A percentile compares a stretch with the other conserved stretches of the same genome.
phyloP scores from a whole-genome alignment of 805 yeast species.

The Pichia cephalocereana region DNA sequence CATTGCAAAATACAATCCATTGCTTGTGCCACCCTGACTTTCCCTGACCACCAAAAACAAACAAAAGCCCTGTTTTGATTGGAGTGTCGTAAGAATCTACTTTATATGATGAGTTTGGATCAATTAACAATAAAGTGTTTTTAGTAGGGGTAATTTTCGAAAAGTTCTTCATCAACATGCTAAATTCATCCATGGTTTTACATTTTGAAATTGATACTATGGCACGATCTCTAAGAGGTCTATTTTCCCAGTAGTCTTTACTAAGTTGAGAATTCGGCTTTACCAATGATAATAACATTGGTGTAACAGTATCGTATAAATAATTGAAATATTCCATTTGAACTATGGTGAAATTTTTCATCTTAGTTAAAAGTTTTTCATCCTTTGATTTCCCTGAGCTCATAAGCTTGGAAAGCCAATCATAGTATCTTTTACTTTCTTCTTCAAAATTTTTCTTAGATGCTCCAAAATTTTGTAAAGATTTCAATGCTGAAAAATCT shows the following conservation, averaged over 20 bases:
- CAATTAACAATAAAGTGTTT: slow-evolving; percentile 1
- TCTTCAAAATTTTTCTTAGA: slow-evolving; percentile 26
- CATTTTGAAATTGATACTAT: slow-evolving; percentile 14
- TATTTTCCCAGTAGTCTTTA: slow-evolving; percentile 7
- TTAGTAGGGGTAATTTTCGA: not conserved
- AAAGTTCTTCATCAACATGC: slow-evolving; percentile 33
- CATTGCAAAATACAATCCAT: slow-evolving; percentile 71
- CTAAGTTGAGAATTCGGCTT: not conserved
- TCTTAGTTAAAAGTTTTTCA: slow-evolving; percentile 24
- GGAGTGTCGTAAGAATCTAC: slow-evolving; percentile 1
- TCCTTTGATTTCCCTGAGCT: slow-evolving; percentile 27
- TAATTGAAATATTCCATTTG: slow-evolving; percentile 24
- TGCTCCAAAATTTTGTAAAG: slow-evolving; percentile 4
- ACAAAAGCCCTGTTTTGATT: slow-evolving; percentile 40
- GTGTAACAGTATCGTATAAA: slow-evolving; percentile 20
- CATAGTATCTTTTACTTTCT: slow-evolving; percentile 28
- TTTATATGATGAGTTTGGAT: slow-evolving; percentile 2
- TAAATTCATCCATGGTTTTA: slow-evolving; percentile 15
- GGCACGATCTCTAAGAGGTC: slow-evolving; percentile 12
- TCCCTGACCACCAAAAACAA: slow-evolving; percentile 50
- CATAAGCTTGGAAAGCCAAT: slow-evolving; percentile 27
- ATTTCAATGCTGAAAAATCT: not conserved
- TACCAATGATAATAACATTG: slow-evolving; percentile 11
- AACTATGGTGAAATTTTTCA: slow-evolving; percentile 23
- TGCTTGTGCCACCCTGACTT: slow-evolving; percentile 80